Percentiles rank a stretch among this genome's conserved stretches.
Evolutionary conservation across 352 stramenopile genomes (phyloP).

Genomic region (Phytophthora boehmeriae): DNA sequence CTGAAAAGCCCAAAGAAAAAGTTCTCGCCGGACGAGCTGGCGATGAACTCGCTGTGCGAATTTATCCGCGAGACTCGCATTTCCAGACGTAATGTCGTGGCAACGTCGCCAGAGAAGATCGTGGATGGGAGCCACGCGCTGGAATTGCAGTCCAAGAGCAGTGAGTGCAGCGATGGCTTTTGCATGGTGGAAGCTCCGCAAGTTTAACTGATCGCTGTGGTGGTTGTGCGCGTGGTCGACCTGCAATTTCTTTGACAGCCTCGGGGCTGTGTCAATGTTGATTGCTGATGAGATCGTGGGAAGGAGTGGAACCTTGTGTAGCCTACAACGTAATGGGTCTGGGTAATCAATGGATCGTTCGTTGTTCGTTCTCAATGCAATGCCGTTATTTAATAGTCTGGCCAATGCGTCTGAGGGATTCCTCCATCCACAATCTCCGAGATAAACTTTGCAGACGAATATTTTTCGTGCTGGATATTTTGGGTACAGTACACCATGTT

Average conservation of each 20-base stretch:
- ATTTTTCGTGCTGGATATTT: no score
- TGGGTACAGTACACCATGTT: no score
- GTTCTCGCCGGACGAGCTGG: conserved; percentile 49
- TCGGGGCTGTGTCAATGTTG: background rate
- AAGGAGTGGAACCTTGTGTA: background rate
- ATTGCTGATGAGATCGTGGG: background rate
- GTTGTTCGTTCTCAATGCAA: no score
- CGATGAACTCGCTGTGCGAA: conserved; percentile 71
- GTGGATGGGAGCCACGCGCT: conserved; percentile 24
- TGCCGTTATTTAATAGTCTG: no score
- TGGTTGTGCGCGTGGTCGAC: conserved; percentile 5
- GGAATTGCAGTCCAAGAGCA: conserved; percentile 69
- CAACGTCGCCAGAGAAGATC: conserved; percentile 35
- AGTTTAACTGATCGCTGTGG: conserved; percentile 40
- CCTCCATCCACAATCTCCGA: no score
- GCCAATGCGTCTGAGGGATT: no score
- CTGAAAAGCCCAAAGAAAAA: conserved; percentile 67
- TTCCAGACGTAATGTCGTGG: conserved; percentile 25
- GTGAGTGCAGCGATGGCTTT: conserved; percentile 86
- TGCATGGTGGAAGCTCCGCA: conserved; percentile 72
- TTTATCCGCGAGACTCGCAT: conserved; percentile 82
- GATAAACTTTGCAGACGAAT: no score
- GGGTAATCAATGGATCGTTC: no score
- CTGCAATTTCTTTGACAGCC: background rate
- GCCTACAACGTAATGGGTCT: background rate